Percentiles rank a stretch among this genome's conserved stretches.
Evolutionary conservation across 2,329 filamentous ascomycete genomes (phyloP).

Genomic region (Penicillium hordei): DNA sequence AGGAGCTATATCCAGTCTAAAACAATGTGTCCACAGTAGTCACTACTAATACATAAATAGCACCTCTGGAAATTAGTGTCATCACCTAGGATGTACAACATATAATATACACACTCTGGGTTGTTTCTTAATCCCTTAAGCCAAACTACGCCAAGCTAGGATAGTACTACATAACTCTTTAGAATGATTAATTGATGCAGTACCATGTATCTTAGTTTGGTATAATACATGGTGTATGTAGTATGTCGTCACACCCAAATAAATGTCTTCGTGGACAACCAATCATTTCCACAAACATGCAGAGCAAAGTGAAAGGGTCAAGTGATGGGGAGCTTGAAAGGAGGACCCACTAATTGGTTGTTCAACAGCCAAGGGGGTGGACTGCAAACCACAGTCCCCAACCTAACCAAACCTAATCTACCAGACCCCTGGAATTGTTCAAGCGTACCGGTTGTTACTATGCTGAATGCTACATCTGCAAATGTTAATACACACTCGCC

Average conservation of each 20-base stretch:
- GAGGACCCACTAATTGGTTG: neutral
- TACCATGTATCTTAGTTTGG: neutral
- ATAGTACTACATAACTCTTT: neutral
- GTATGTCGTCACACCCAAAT: neutral
- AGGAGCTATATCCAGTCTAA: neutral
- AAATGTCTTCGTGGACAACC: neutral
- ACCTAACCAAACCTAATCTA: neutral
- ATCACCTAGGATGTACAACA: neutral
- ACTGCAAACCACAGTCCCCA: neutral
- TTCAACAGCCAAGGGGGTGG: neutral
- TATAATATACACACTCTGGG: neutral
- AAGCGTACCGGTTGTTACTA: neutral
- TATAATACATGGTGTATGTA: neutral
- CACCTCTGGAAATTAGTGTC: neutral
- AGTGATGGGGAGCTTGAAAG: neutral
- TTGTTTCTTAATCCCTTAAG: neutral
- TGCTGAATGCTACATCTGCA: neutral
- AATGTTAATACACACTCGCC: too few relatives aligned
- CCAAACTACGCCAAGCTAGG: neutral
- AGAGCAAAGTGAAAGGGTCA: neutral
- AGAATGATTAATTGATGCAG: neutral
- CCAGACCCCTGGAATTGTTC: neutral
- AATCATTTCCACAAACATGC: neutral
- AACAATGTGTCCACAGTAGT: too few relatives aligned
- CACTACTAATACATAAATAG: too few relatives aligned